Conservation (phyloP, 805 yeast species). For the Maudiozyma pseudohumilis region DNA sequence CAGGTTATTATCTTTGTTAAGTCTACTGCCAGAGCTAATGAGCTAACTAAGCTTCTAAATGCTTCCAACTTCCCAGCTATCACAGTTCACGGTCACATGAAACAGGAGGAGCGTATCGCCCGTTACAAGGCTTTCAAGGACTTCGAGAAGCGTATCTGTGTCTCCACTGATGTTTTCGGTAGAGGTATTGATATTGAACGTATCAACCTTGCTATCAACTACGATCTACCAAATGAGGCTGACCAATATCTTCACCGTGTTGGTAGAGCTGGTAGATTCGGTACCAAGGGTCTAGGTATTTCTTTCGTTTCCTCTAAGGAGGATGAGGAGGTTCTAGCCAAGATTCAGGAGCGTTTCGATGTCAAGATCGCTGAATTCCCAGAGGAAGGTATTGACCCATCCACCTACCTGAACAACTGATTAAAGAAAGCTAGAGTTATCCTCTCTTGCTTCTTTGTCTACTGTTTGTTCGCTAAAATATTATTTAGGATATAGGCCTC, state of each 20-base stretch:
- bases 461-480: neutral
- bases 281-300: slow-evolving; percentile 96
- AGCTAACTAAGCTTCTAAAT: slow-evolving; percentile 76
- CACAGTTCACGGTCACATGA: slow-evolving; percentile 90
- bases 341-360: slow-evolving; percentile 95
- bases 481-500: neutral
- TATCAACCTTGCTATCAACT: slow-evolving; percentile 94
- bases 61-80: slow-evolving; percentile 95
- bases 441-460: neutral
- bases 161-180: slow-evolving; percentile 95
- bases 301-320: slow-evolving; percentile 79
- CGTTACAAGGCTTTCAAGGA: slow-evolving; percentile 94
- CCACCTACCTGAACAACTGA: slow-evolving; percentile 98
- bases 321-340: slow-evolving; percentile 81
- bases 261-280: slow-evolving; percentile 99
- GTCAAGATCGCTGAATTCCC: slow-evolving; percentile 93
- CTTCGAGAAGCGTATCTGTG: slow-evolving; percentile 97
- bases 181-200: slow-evolving; percentile 99
- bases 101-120: slow-evolving; percentile 96
- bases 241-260: slow-evolving; percentile 98
- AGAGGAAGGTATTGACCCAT: slow-evolving; percentile 94
- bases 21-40: slow-evolving; percentile 85
- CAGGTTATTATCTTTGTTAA: slow-evolving; percentile 95
- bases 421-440: slow-evolving; percentile 25
- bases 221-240: slow-evolving; percentile 92